A percentile compares a stretch with the other conserved stretches of the same genome.
phyloP scores from a whole-genome alignment of 1,139 yeast genomes.

The Pichia kudriavzevii region DNA sequence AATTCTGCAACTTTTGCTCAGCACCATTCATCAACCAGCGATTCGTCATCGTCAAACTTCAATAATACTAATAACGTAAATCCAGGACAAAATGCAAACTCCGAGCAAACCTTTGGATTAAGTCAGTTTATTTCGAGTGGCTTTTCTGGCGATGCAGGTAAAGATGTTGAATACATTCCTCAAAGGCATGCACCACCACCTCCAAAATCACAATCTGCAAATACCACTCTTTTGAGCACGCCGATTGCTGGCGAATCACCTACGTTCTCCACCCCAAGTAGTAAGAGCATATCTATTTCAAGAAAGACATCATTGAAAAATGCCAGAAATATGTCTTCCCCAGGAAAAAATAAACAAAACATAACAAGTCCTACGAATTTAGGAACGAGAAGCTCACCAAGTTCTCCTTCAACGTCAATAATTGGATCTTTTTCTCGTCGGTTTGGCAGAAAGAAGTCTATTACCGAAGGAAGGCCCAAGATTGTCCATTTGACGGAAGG shows the following conservation, averaged over 20 bases:
- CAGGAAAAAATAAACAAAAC: constrained; percentile 4
- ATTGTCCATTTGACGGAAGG: constrained; percentile 21
- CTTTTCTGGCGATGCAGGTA: too few species aligned
- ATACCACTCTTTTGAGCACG: too few species aligned
- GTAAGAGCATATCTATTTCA: constrained; percentile 5
- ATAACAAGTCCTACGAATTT: constrained; percentile 4
- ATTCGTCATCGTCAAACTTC: constrained; percentile 6
- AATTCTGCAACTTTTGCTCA: constrained; percentile 3
- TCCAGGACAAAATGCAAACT: too few species aligned
- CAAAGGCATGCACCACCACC: constrained; percentile 31
- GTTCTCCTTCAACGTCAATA: constrained; percentile 14
- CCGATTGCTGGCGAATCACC: too few species aligned
- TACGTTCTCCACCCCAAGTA: too few species aligned
- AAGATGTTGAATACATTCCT: constrained; percentile 25
- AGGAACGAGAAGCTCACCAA: constrained; percentile 9
- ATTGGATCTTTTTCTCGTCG: constrained; percentile 22
- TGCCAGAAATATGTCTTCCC: constrained; percentile 10
- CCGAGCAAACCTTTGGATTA: too few species aligned
- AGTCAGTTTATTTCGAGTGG: too few species aligned
- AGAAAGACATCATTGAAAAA: constrained; percentile 10
- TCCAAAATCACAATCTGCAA: constrained; percentile 10
- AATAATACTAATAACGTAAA: too few species aligned
- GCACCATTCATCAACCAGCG: constrained; percentile 6
- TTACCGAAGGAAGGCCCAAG: constrained; percentile 11
- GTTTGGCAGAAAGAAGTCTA: constrained; percentile 16